These are phyloP conservation scores for Rhynchosporium agropyri DNA, from an alignment of 2,329 filamentous ascomycete genomes.

Conservation along the genomic window DNA sequence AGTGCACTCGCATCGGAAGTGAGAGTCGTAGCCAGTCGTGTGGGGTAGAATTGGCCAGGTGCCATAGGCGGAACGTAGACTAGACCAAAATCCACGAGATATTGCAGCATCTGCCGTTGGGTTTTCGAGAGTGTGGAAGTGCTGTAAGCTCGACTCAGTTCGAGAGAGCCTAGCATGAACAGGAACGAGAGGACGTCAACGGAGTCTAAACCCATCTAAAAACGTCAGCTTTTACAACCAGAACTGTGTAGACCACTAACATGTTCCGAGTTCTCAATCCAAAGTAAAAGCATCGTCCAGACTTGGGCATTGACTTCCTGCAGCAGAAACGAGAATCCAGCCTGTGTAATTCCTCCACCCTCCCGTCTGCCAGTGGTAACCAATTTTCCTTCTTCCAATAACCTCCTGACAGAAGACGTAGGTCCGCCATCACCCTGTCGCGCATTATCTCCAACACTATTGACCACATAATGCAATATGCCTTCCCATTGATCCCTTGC, in stretches of 20 bases:
- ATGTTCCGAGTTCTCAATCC: slow-evolving; percentile 80
- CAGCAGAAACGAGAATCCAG: slow-evolving; percentile 90
- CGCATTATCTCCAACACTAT: slow-evolving; percentile 63
- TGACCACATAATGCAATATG: slow-evolving; percentile 93
- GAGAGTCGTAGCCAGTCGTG: slow-evolving; percentile 88
- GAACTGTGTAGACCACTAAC: slow-evolving; percentile 41
- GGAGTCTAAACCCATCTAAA: slow-evolving; percentile 68
- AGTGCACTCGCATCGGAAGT: slow-evolving; percentile 73
- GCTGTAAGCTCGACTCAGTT: slow-evolving; percentile 89
- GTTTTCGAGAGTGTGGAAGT: slow-evolving; percentile 80
- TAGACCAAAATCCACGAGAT: slow-evolving; percentile 89
- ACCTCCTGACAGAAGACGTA: slow-evolving; percentile 78
- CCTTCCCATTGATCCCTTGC: slow-evolving; percentile 92
- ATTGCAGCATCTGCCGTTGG: slow-evolving; percentile 85
- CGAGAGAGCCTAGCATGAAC: slow-evolving; percentile 90
- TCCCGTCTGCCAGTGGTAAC: slow-evolving; percentile 61
- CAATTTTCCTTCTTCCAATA: slow-evolving; percentile 79
- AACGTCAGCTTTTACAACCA: slow-evolving; percentile 26
- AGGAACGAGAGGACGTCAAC: slow-evolving; percentile 96
- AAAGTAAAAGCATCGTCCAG: slow-evolving; percentile 92
- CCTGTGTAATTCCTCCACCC: slow-evolving; percentile 79
- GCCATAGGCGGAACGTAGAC: slow-evolving; percentile 70
- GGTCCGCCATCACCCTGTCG: slow-evolving; percentile 54
- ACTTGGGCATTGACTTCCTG: slow-evolving; percentile 97
- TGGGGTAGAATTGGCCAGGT: slow-evolving; percentile 77